Evolutionary conservation across 2,329 filamentous ascomycete genomes (phyloP).

Genomic region (Alternaria ethzedia): DNA sequence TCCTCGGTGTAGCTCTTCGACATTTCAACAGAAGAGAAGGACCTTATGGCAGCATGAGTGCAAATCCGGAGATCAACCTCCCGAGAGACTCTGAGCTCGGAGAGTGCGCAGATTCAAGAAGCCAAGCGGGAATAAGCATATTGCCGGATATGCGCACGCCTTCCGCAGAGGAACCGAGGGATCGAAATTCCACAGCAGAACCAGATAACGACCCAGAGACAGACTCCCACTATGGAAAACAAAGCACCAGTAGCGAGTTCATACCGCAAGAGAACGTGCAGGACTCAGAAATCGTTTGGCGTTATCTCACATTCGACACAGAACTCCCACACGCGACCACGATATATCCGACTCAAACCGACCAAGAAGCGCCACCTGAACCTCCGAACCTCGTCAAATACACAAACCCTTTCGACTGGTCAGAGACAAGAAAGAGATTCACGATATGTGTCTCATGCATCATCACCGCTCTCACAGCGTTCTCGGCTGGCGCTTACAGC

Average conservation of each 20-base stretch:
- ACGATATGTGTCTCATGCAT: constrained; percentile 76
- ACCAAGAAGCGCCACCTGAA: constrained; percentile 56
- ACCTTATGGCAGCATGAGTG: constrained; percentile 39
- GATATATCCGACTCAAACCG: constrained; percentile 41
- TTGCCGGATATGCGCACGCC: constrained; percentile 7
- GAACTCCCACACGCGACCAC: constrained; percentile 58
- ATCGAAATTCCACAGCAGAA: constrained; percentile 16
- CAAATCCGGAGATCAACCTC: constrained; percentile 45
- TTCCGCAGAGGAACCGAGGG: background rate
- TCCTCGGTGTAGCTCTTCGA: background rate
- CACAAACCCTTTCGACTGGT: constrained; percentile 76
- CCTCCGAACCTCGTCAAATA: constrained; percentile 71
- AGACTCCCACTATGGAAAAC: constrained; percentile 22
- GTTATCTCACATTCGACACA: constrained; percentile 69
- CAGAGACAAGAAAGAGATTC: constrained; percentile 69
- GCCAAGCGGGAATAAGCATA: constrained; percentile 41
- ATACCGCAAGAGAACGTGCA: constrained; percentile 12
- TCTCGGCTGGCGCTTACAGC: constrained; percentile 80
- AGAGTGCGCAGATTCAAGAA: constrained; percentile 7
- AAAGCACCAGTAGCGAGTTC: constrained; percentile 11
- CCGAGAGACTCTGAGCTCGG: constrained; percentile 27
- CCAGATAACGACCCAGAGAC: constrained; percentile 19
- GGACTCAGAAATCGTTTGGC: constrained; percentile 56
- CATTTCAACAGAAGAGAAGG: background rate
- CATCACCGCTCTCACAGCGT: constrained; percentile 79